Conservation (phyloP, 1,284 basidiomycete genomes). For the Cystobasidium sp. region DNA sequence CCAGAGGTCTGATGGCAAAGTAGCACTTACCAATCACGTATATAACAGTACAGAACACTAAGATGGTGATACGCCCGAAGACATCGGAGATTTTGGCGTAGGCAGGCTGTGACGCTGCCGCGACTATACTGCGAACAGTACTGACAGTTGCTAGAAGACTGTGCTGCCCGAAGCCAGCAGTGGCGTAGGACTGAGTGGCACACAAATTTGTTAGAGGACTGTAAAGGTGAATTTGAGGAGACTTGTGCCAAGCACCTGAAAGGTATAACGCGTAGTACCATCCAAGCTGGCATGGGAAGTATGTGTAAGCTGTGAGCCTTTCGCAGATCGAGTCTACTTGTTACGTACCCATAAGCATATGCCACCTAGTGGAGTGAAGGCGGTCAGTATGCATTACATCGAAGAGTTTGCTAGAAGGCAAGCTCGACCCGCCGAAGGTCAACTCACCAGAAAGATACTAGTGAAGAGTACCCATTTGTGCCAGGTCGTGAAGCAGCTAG, state of each 20-base stretch:
- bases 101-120: slow-evolving; percentile 51
- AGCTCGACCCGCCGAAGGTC: too few relatives aligned
- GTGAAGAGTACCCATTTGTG: slow-evolving; percentile 55
- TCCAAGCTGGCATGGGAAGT: slow-evolving; percentile 3
- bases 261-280: slow-evolving; percentile 51
- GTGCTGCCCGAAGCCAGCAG: slow-evolving; percentile 50
- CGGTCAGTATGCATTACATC: too few relatives aligned
- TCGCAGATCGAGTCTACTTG: too few relatives aligned
- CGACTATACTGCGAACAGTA: slow-evolving; percentile 53
- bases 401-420: too few relatives aligned
- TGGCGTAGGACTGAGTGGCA: slow-evolving; percentile 28
- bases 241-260: too few relatives aligned
- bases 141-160: slow-evolving; percentile 55
- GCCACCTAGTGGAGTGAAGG: too few relatives aligned
- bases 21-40: slow-evolving; percentile 52
- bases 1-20: slow-evolving; percentile 35
- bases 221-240: too few relatives aligned
- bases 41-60: slow-evolving; percentile 56
- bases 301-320: too few relatives aligned
- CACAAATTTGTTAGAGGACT: not conserved
- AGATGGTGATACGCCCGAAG: slow-evolving; percentile 58
- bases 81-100: slow-evolving; percentile 57
- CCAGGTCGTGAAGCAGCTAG: slow-evolving; percentile 53
- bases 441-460: too few relatives aligned
- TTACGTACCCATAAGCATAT: slow-evolving; percentile 38